Conservation (phyloP, 2,329 filamentous ascomycete species). For the Pseudogymnoascus sp. region DNA sequence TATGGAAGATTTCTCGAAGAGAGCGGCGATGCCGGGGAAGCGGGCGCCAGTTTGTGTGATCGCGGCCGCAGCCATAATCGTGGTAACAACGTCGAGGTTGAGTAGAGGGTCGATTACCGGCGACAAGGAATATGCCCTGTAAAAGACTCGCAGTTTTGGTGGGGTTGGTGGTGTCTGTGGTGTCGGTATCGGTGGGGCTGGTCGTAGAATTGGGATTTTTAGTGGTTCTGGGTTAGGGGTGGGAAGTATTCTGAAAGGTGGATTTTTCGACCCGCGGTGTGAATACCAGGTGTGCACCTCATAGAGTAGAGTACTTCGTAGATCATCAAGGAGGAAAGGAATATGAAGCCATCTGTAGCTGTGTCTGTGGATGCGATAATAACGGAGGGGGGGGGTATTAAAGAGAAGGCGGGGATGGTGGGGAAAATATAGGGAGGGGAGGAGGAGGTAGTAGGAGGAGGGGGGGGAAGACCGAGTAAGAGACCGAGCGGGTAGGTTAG, state of each 20-base stretch:
- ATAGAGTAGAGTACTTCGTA: background rate
- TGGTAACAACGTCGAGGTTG: conserved; percentile 2
- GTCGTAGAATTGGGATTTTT: conserved; percentile 2
- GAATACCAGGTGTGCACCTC: background rate
- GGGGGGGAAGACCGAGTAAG: background rate
- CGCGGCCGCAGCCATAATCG: conserved; percentile 9
- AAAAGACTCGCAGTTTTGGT: conserved; percentile 8
- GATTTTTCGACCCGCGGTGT: background rate
- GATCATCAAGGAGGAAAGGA: background rate
- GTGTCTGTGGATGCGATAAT: background rate
- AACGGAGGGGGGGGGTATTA: background rate
- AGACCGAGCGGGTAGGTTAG: background rate
- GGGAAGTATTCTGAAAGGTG: background rate
- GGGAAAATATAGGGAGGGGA: background rate
- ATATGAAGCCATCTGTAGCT: conserved; percentile 8
- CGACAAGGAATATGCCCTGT: conserved; percentile 5
- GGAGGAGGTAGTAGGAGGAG: background rate
- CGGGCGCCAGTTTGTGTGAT: conserved; percentile 6
- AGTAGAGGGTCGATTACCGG: background rate
- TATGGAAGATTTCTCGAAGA: conserved; percentile 5
- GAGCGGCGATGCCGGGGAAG: conserved; percentile 1
- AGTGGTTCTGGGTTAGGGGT: conserved; percentile 9
- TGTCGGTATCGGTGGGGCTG: conserved; percentile 2
- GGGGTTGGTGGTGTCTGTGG: background rate
- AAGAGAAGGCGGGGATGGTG: background rate